These are phyloP conservation scores for Gastrolobium villosum DNA, from an alignment of 306 rosid genomes.

Conservation along the genomic window DNA sequence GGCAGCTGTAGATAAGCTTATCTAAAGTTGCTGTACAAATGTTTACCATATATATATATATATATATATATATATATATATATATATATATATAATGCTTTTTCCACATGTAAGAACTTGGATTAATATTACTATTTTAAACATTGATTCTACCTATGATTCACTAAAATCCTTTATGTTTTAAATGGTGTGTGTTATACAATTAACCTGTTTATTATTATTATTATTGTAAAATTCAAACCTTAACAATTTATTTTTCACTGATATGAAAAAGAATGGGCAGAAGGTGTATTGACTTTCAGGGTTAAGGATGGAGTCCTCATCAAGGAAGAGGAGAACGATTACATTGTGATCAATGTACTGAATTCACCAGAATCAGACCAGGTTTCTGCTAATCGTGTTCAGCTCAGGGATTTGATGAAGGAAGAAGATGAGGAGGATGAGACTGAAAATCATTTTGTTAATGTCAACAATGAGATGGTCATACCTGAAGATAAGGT, in stretches of 20 bases:
- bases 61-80: too few relatives aligned
- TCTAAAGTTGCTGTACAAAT: too few relatives aligned
- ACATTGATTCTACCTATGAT: neutral
- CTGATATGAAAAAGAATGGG: constrained; percentile 39
- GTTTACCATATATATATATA: too few relatives aligned
- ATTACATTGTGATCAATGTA: constrained; percentile 45
- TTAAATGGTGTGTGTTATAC: neutral
- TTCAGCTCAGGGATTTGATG: constrained; percentile 48
- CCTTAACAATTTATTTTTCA: constrained; percentile 36
- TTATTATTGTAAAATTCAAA: neutral
- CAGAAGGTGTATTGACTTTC: constrained; percentile 75
- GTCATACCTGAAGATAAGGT: constrained; percentile 32
- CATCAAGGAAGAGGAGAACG: constrained; percentile 54
- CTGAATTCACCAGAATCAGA: constrained; percentile 49
- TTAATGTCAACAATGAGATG: constrained; percentile 48
- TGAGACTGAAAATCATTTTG: constrained; percentile 34
- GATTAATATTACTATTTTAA: neutral
- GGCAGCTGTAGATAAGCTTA: too few relatives aligned
- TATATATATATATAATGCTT: too few relatives aligned
- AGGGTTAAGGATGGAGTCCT: constrained; percentile 77
- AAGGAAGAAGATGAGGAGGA: constrained; percentile 25
- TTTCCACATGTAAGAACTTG: too few relatives aligned
- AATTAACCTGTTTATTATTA: neutral
- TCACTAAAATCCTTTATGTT: neutral
- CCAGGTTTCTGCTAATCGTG: constrained; percentile 40